Base-by-base conservation (phyloP, 116 monocot genomes). In the Dioscorea cayenensis region DNA sequence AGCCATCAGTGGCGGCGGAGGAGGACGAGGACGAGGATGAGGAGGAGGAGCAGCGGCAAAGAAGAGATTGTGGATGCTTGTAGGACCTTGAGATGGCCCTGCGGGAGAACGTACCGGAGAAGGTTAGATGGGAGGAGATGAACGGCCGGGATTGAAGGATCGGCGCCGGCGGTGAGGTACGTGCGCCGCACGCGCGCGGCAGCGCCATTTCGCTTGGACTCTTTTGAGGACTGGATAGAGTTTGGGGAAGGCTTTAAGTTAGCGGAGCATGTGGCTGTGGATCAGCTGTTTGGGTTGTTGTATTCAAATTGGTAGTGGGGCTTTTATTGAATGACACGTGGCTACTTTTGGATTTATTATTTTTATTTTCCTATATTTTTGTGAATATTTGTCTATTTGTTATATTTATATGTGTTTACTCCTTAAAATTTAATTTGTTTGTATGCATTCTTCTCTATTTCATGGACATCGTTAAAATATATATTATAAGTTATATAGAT, bases 181-280 rank as follows among this genome's bases (percentile, higher is more conserved):
- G 75, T 4, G 61, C 51, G 32, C 62, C 76, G 75, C 81, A 80
- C 66, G 72, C 75, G 63, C 64, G 80, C 9, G 78, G 67, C 18
- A 71, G 73, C 66, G 75, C 75, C 78, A 83, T 78, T 38, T 51
- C 49, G 55, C 5, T 55, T 55, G 32, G 55, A 18, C n/a, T 55
- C 19, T 55, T 3, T 16, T 16, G 55, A 16, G n/a, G 55, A 55
- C n/a, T 55, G 55, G 55, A 55, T 55, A 55, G n/a, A 12, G n/a
- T 55, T 55, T 5, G 55, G 13, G 14, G 19, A 55, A n/a, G 55
- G 17, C 55, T 55, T 2, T 8, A 18, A 16, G 55, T n/a, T n/a
- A n/a, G 17, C 10, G 55, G 55, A n/a, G 3, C 55, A 5, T 16
- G 55, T n/a, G 18, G 2, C n/a, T 18, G 2, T 16, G 55, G 55